Conservation (phyloP, 805 yeast genomes). For the Kodamaea lidongshanica region DNA sequence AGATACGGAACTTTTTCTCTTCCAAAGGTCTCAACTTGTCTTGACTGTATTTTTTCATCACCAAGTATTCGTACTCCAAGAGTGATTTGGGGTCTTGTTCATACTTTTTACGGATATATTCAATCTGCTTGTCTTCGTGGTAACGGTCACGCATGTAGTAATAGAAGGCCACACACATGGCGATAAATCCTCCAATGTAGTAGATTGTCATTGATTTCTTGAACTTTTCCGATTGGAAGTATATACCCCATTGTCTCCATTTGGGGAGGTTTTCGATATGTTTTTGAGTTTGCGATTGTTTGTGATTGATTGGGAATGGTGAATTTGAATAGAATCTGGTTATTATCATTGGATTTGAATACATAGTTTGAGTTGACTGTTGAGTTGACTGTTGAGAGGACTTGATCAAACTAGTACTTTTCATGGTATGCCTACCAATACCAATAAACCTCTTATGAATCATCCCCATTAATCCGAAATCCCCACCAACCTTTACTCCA, state of each 20-base stretch:
- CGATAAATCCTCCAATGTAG: slow-evolving; percentile 53
- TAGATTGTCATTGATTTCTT: slow-evolving; percentile 55
- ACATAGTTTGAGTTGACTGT: no score
- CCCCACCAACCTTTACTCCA: no score
- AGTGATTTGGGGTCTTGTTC: slow-evolving; percentile 28
- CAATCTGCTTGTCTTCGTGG: slow-evolving; percentile 57
- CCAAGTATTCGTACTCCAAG: slow-evolving; percentile 58
- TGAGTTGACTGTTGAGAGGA: no score
- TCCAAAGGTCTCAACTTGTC: slow-evolving; percentile 63
- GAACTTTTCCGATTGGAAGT: slow-evolving; percentile 48
- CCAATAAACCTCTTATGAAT: no score
- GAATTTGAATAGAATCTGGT: slow-evolving; percentile 4
- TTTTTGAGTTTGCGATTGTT: slow-evolving; percentile 22
- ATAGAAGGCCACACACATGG: slow-evolving; percentile 53
- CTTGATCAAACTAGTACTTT: no score
- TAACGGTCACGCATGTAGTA: slow-evolving; percentile 63
- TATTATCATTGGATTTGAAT: no score
- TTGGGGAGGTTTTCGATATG: slow-evolving; percentile 27
- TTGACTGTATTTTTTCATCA: slow-evolving; percentile 52
- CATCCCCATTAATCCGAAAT: no score
- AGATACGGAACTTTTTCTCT: slow-evolving; percentile 51
- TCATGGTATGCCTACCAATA: no score
- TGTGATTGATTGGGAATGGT: slow-evolving; percentile 34
- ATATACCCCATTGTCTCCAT: slow-evolving; percentile 36
- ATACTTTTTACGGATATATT: slow-evolving; percentile 33